phyloP scores from a whole-genome alignment of 2,329 filamentous ascomycete genomes.

The Lithohypha guttulata region DNA sequence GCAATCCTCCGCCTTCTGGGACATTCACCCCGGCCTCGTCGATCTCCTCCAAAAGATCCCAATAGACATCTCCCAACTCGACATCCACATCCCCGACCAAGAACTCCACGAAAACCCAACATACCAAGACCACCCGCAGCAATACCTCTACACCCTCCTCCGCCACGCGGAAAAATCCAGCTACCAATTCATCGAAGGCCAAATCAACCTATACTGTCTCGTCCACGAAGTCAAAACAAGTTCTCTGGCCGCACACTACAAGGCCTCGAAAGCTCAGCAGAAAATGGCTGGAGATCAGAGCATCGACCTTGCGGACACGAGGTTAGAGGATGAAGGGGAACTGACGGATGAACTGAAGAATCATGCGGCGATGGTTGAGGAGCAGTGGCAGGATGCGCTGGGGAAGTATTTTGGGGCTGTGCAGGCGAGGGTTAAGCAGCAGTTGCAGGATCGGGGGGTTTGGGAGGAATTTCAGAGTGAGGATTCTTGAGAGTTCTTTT shows the following conservation, averaged over 20 bases:
- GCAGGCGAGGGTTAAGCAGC: constrained; percentile 62
- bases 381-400: constrained; percentile 82
- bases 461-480: no score
- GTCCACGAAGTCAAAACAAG: constrained; percentile 82
- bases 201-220: constrained; percentile 81
- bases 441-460: constrained; percentile 65
- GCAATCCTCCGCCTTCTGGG: constrained; percentile 93
- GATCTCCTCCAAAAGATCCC: constrained; percentile 60
- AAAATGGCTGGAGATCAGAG: constrained; percentile 34
- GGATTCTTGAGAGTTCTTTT: no score
- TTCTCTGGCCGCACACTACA: constrained; percentile 57
- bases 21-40: constrained; percentile 77
- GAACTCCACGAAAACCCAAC: constrained; percentile 80
- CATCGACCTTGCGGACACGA: constrained; percentile 30
- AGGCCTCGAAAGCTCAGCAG: constrained; percentile 57
- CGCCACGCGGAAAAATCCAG: constrained; percentile 83
- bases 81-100: constrained; percentile 62
- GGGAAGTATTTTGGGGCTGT: constrained; percentile 63
- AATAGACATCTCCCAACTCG: constrained; percentile 38
- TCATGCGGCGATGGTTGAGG: constrained; percentile 80
- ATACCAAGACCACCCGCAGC: constrained; percentile 70
- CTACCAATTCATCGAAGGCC: constrained; percentile 93
- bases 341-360: constrained; percentile 85
- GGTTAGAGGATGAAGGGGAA: constrained; percentile 54
- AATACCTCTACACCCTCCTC: constrained; percentile 80